These are phyloP conservation scores for Myxozyma udenii DNA, from an alignment of 805 yeast species.

Conservation along the genomic window DNA sequence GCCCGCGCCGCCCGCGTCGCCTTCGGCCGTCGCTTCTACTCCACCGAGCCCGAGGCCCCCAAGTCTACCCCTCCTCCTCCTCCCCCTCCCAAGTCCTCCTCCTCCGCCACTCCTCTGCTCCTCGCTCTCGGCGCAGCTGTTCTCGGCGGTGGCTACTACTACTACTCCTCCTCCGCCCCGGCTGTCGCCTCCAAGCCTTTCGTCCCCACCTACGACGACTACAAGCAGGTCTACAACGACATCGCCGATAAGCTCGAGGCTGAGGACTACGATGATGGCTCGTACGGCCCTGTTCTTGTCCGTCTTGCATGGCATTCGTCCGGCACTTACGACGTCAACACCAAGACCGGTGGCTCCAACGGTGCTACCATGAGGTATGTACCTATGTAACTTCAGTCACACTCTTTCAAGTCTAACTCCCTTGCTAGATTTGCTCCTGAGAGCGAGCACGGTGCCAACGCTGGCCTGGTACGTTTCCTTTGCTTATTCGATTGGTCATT, in stretches of 20 bases:
- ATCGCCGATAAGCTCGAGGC: slow-evolving; percentile 42
- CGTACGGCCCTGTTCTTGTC: slow-evolving; percentile 71
- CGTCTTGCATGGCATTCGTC: slow-evolving; percentile 85
- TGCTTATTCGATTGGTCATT: slow-evolving; percentile 31
- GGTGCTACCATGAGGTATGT: slow-evolving; percentile 54
- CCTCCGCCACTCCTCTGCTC: slow-evolving; percentile 2
- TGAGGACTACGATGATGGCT: slow-evolving; percentile 59
- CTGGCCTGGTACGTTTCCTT: slow-evolving; percentile 40
- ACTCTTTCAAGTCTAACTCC: background rate
- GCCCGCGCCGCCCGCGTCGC: slow-evolving; percentile 5
- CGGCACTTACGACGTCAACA: slow-evolving; percentile 67
- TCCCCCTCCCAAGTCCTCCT: slow-evolving; percentile 1
- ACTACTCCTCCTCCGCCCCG: slow-evolving; percentile 34
- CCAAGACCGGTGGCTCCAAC: slow-evolving; percentile 52
- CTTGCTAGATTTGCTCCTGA: slow-evolving; percentile 15
- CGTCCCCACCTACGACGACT: slow-evolving; percentile 47
- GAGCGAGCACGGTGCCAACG: slow-evolving; percentile 42
- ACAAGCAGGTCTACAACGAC: slow-evolving; percentile 56
- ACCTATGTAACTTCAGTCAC: slow-evolving; percentile 40
- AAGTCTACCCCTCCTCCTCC: slow-evolving; percentile 7
- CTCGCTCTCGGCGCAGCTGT: slow-evolving; percentile 16
- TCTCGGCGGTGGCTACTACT: slow-evolving; percentile 37
- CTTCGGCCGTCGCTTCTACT: slow-evolving; percentile 5
- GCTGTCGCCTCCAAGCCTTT: slow-evolving; percentile 35
- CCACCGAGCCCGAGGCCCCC: slow-evolving; percentile 11